A percentile compares a stretch with the other conserved stretches of the same genome.
Evolutionary conservation across 345 rosid genomes (phyloP).

Genomic region (Ailanthus altissimus): DNA sequence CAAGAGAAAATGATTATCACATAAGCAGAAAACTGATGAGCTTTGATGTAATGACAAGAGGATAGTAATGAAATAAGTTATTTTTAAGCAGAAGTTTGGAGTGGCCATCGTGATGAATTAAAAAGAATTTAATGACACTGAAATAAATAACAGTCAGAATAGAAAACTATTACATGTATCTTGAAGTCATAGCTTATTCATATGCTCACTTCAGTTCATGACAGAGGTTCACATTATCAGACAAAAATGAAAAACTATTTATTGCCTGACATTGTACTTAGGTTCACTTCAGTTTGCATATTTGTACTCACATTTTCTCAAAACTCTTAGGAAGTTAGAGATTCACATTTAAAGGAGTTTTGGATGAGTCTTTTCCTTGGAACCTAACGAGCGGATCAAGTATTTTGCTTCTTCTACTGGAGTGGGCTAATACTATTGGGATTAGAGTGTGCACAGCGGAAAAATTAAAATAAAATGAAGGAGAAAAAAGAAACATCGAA

Average conservation of each 20-base stretch:
- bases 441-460: no score
- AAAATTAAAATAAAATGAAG: no score
- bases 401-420: conserved; percentile 71
- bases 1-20: background rate
- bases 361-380: conserved; percentile 40
- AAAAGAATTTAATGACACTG: background rate
- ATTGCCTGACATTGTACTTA: background rate
- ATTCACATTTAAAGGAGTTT: conserved; percentile 37
- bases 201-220: background rate
- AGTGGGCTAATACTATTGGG: conserved; percentile 96
- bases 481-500: no score
- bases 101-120: conserved; percentile 16
- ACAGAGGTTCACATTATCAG: background rate
- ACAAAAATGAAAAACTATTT: background rate
- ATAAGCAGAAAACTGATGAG: background rate
- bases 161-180: background rate
- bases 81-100: background rate
- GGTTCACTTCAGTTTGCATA: background rate
- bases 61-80: background rate
- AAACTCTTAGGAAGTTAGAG: conserved; percentile 71
- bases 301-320: conserved; percentile 74
- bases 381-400: conserved; percentile 44
- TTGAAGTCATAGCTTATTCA: background rate
- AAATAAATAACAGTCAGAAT: background rate
- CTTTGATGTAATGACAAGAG: background rate